phyloP scores from a whole-genome alignment of 148 eudicot species.

The Fagopyrum esculentum region DNA sequence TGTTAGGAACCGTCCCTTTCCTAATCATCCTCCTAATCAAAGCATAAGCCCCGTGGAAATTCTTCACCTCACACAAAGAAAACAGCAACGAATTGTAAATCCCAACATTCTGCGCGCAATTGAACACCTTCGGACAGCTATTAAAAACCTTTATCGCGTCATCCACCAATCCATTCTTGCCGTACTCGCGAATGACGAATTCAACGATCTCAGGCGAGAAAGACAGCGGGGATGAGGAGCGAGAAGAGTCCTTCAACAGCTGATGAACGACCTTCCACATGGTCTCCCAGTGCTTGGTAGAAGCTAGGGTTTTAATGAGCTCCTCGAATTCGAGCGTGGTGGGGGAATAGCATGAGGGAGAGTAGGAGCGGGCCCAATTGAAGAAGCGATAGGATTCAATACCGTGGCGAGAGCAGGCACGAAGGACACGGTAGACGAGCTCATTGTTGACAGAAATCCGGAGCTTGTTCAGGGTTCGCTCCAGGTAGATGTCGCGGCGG shows the following conservation, averaged over 20 bases:
- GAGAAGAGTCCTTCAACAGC: constrained; percentile 34
- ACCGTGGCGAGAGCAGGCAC: constrained; percentile 50
- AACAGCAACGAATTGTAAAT: constrained; percentile 68
- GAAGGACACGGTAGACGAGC: constrained; percentile 76
- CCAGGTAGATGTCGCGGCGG: constrained; percentile 78
- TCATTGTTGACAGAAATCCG: constrained; percentile 55
- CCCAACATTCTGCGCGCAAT: constrained; percentile 49
- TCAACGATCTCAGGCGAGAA: constrained; percentile 25
- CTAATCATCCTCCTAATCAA: constrained; percentile 83
- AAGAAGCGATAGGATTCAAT: constrained; percentile 77
- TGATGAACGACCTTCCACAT: constrained; percentile 87
- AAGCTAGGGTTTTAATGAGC: constrained; percentile 65
- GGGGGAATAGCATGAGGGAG: constrained; percentile 58
- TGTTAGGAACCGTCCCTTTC: constrained; percentile 56
- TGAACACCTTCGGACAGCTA: constrained; percentile 33
- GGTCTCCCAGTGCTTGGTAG: constrained; percentile 69
- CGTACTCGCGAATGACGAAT: constrained; percentile 72
- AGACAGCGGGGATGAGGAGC: constrained; percentile 29
- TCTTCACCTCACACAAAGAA: constrained; percentile 71
- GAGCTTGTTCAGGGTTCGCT: constrained; percentile 79
- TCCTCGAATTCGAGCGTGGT: constrained; percentile 71
- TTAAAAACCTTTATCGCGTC: constrained; percentile 87
- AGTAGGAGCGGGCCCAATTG: constrained; percentile 66
- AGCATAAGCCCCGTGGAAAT: constrained; percentile 85
- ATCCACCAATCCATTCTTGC: constrained; percentile 49